These are phyloP conservation scores for Arthroderma sp. DNA, from an alignment of 2,329 filamentous ascomycete genomes.

Conservation along the genomic window DNA sequence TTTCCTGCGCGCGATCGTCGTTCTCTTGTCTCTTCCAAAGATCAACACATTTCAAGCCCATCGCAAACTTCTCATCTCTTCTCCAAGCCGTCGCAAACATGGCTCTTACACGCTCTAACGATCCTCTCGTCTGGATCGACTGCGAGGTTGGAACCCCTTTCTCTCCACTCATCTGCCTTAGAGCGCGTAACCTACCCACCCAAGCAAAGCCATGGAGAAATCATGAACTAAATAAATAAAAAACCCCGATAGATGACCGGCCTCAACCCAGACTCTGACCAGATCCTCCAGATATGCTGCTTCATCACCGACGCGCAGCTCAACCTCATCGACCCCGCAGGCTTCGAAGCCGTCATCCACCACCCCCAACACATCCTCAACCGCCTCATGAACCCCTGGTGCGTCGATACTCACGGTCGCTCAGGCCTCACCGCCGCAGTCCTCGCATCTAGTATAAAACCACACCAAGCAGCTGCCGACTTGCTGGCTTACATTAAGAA, in stretches of 20 bases:
- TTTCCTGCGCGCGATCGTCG: no score
- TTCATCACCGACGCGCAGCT: slow-evolving; percentile 76
- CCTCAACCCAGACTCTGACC: slow-evolving; percentile 62
- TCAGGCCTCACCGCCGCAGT: slow-evolving; percentile 74
- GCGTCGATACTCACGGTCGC: slow-evolving; percentile 60
- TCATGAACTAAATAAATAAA: neutral
- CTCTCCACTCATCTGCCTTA: neutral
- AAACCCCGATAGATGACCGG: slow-evolving; percentile 65
- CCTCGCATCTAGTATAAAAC: slow-evolving; percentile 57
- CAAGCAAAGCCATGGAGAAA: neutral
- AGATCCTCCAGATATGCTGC: slow-evolving; percentile 84
- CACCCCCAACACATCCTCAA: slow-evolving; percentile 57
- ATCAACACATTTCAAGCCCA: no score
- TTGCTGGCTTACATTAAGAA: slow-evolving; percentile 67
- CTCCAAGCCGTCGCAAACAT: slow-evolving; percentile 14
- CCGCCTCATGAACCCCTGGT: slow-evolving; percentile 73
- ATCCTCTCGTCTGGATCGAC: slow-evolving; percentile 78
- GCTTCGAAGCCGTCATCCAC: slow-evolving; percentile 71
- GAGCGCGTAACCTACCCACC: neutral
- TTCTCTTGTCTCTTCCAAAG: no score
- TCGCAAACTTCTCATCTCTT: no score
- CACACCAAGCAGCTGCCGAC: slow-evolving; percentile 56
- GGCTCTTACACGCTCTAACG: slow-evolving; percentile 39
- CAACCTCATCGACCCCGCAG: slow-evolving; percentile 57
- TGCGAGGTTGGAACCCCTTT: slow-evolving; percentile 42